Percentiles rank a stretch among this genome's conserved stretches.
Conservation (phyloP, 1,284 basidiomycete genomes). For the Cutaneotrichosporon mucoides region DNA sequence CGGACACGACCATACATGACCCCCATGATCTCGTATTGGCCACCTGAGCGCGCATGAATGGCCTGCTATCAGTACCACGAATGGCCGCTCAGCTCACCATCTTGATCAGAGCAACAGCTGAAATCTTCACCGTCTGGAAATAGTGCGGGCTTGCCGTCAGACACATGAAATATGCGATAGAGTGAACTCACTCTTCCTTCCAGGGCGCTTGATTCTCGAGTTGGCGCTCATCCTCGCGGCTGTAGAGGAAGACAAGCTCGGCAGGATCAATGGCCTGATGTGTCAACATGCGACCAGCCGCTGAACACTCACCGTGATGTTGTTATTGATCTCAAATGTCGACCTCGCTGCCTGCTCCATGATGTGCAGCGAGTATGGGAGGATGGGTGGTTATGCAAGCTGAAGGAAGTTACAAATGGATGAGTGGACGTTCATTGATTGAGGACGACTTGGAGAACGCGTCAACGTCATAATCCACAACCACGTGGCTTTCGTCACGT, state of each 20-base stretch:
- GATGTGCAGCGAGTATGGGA: neutral
- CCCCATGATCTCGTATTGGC: slow-evolving; percentile 98
- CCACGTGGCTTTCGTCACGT: neutral
- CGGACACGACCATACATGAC: slow-evolving; percentile 97
- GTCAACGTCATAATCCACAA: neutral
- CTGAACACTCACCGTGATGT: slow-evolving; percentile 52
- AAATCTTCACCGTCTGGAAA: slow-evolving; percentile 92
- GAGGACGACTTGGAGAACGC: neutral
- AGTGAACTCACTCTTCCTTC: slow-evolving; percentile 67
- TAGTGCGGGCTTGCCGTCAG: slow-evolving; percentile 66
- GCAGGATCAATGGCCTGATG: slow-evolving; percentile 35
- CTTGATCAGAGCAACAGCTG: slow-evolving; percentile 92
- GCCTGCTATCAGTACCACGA: slow-evolving; percentile 56
- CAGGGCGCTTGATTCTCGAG: slow-evolving; percentile 75
- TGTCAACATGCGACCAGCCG: neutral
- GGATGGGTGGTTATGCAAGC: neutral
- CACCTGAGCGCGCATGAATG: slow-evolving; percentile 95
- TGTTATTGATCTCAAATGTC: slow-evolving; percentile 79
- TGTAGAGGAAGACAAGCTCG: slow-evolving; percentile 77
- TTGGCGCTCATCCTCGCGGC: slow-evolving; percentile 65
- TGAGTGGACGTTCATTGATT: neutral
- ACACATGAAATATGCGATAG: neutral
- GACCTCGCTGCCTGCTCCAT: slow-evolving; percentile 57
- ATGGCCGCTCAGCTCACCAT: slow-evolving; percentile 61
- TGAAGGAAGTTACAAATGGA: neutral